Evolutionary conservation across 495 filamentous ascomycete genomes (phyloP), one percentile per base, ranked within the genome.

Genomic region (Lasiosphaeria miniovina): DNA sequence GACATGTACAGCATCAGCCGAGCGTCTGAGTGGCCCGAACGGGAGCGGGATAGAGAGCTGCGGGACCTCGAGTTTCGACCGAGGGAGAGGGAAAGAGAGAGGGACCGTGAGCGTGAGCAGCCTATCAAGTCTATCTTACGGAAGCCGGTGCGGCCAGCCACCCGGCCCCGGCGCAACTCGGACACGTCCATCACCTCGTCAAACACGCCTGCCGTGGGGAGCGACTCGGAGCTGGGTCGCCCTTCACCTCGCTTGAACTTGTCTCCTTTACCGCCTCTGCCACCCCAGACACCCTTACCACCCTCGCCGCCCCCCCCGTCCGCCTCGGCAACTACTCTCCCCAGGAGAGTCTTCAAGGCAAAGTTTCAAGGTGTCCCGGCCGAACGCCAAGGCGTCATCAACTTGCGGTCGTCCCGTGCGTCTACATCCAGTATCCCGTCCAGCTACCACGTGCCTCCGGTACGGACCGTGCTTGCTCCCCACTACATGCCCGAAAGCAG

Each of bases 171-270:
- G 43, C 63, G 69, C 4, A 70, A 70, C 62, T 72, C 69, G 14
- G 69, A 72, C 61, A 68, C 65, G 0, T 72, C 69, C 14, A 55
- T 72, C 63, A 69, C 69, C 31, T 70, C 69, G 17, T 72, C 69
- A 40, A 72, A 68, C 59, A 38, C 68, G 9, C 68, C 68, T 34
- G 62, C 58, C 9, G 57, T 64, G 8, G 67, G 65, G 24, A 68
- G 62, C 41, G 67, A 68, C 54, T 66, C 68, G 10, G 69, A 70
- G 48, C 49, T 62, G 53, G 52, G 53, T 35, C 36, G 36, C 38
- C 45, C 61, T 4, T 34, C 53, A 10, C 4, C 55, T 36, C 46
- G n/a, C 52, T 49, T 31, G 43, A 36, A 38, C 33, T 15, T 56
- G 61, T 48, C 50, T 36, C 57, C 12, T 56, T 33, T 46, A 40